A percentile compares a stretch with the other conserved stretches of the same genome.
Conservation (phyloP, 176 grass and related monocot genomes). For the Ensete ventricosum region DNA sequence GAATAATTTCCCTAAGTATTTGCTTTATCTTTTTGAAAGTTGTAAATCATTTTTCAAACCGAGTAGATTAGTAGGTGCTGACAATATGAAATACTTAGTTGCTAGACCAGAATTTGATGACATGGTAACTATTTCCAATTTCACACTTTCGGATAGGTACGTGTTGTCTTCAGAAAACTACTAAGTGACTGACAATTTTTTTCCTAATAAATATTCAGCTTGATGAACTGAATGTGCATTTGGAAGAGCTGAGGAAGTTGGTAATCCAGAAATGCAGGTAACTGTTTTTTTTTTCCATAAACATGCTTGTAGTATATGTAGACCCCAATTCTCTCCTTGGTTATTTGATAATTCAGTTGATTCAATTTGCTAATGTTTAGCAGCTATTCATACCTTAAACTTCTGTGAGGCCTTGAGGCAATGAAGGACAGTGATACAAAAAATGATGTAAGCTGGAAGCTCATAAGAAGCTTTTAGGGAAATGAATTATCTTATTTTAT, state of each 20-base stretch:
- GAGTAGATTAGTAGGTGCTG: no score
- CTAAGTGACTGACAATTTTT: conserved; percentile 29
- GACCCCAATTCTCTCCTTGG: no score
- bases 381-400: no score
- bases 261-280: conserved; percentile 86
- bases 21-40: no score
- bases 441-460: no score
- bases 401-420: no score
- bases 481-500: no score
- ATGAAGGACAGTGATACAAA: no score
- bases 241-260: conserved; percentile 51
- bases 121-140: neutral
- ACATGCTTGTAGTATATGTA: neutral
- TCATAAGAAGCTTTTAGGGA: no score
- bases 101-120: neutral
- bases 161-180: neutral
- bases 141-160: neutral
- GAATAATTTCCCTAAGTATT: neutral
- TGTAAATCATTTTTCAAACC: no score
- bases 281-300: neutral
- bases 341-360: no score
- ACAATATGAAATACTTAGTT: neutral
- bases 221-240: conserved; percentile 51
- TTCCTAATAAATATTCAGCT: conserved; percentile 38
- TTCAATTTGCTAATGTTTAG: no score